Evolutionary conservation across 495 filamentous ascomycete genomes (phyloP), one percentile per base, ranked within the genome.

Genomic region (Aspergillus diversus): DNA sequence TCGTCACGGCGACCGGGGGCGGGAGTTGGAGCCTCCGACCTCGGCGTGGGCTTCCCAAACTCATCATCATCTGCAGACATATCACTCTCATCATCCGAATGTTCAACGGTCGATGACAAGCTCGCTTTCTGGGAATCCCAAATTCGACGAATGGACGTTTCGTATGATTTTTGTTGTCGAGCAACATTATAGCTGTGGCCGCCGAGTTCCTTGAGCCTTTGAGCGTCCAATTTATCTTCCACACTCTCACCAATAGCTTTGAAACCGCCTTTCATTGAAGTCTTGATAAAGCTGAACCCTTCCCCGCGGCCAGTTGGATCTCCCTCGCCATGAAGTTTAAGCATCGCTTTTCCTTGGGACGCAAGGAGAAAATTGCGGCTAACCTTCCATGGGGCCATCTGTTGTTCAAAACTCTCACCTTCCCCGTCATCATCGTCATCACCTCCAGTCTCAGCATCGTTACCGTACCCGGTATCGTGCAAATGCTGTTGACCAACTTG

Each of bases 261-360:
- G 77, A 95, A 99, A 3, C 95, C 95, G 51, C 95, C 95, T 74
- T 99, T 99, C 95, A 99, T 99, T 12, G 91, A 96, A 0, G 92
- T 97, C 68, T 93, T 91, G 66, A 99, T 89, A 73, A 97, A 97
- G 72, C 89, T 97, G 79, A 97, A 94, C 3, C 91, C 95, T 59
- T 96, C 88, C 3, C 95, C 95, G 66, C 92, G 90, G 11, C 93
- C 92, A 7, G 93, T 95, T n/a, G 95, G 95, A 71, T 99, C 95
- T 34, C 96, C 95, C 64, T 93, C 89, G 16, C 95, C 95, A 67
- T 97, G 91, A 9, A 99, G 86, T 61, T 90, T 87, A 50, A 99
- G 84, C 95, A 99, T 99, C 8, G 95, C 95, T 73, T 99, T 99
- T 33, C 92, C 92, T 66, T 92, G 87, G 32, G 92, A 93, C 13